These are phyloP conservation scores for Vaccinium corymbosum DNA, from an alignment of 148 eudicot genomes.

Conservation along the genomic window DNA sequence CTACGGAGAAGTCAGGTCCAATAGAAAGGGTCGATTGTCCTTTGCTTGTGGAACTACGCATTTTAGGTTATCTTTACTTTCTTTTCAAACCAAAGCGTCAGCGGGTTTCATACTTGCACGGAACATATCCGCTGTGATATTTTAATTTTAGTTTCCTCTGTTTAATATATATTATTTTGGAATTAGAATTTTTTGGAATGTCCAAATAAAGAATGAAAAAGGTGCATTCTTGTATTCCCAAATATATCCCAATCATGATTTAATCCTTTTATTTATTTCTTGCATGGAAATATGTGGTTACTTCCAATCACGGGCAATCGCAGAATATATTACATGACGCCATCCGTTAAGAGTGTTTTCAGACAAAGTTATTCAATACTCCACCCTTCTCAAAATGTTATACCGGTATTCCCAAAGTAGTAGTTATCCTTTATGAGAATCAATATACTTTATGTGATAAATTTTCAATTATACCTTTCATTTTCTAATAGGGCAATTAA, in stretches of 20 bases:
- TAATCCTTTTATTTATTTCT: background rate
- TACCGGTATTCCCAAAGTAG: no score
- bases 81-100: conserved; percentile 20
- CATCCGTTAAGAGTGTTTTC: background rate
- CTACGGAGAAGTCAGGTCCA: no score
- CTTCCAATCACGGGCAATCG: background rate
- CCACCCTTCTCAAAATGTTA: no score
- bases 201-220: background rate
- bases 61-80: background rate
- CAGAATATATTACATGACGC: background rate
- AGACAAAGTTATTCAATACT: no score
- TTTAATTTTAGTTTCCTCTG: background rate
- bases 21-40: background rate
- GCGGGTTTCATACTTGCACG: conserved; percentile 23
- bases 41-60: conserved; percentile 3
- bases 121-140: background rate
- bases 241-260: background rate
- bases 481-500: no score
- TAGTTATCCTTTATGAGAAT: no score
- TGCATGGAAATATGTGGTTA: background rate
- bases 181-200: background rate
- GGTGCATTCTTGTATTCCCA: background rate
- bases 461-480: no score
- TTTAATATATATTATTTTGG: background rate
- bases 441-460: no score